Evolutionary conservation across 305 asterid species (phyloP).

Genomic region (Fraxinus nigra): DNA sequence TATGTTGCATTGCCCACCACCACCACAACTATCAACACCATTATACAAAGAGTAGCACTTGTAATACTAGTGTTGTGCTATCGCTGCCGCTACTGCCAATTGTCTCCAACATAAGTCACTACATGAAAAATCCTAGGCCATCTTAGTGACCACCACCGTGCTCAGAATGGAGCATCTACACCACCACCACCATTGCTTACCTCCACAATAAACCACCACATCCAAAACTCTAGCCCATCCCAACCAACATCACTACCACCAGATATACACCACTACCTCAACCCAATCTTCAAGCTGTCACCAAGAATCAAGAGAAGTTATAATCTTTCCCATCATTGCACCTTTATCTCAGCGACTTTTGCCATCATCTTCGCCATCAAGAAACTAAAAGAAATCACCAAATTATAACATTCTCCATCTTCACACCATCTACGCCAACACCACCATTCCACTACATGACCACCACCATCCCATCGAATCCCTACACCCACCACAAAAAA

Average conservation of each 20-base stretch:
- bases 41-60: not conserved
- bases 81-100: no score
- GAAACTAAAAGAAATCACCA: not conserved
- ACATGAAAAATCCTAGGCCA: not conserved
- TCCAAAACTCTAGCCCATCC: not conserved
- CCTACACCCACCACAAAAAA: not conserved
- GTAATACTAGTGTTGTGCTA: not conserved
- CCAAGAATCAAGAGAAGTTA: not conserved
- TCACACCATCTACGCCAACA: not conserved
- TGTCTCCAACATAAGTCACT: not conserved
- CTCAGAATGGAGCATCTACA: no score
- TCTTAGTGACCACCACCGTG: no score
- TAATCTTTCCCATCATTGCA: not conserved
- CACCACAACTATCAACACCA: not conserved
- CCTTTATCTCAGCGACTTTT: not conserved
- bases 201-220: not conserved
- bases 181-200: not conserved
- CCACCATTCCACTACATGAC: not conserved
- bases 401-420: not conserved
- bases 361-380: not conserved
- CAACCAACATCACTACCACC: not conserved
- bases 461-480: not conserved
- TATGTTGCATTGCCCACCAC: not conserved
- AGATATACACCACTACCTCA: not conserved
- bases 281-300: not conserved